Evolutionary conservation across 192 early-diverging fungal genomes (phyloP).

Genomic region (Thamnidium elegans): DNA sequence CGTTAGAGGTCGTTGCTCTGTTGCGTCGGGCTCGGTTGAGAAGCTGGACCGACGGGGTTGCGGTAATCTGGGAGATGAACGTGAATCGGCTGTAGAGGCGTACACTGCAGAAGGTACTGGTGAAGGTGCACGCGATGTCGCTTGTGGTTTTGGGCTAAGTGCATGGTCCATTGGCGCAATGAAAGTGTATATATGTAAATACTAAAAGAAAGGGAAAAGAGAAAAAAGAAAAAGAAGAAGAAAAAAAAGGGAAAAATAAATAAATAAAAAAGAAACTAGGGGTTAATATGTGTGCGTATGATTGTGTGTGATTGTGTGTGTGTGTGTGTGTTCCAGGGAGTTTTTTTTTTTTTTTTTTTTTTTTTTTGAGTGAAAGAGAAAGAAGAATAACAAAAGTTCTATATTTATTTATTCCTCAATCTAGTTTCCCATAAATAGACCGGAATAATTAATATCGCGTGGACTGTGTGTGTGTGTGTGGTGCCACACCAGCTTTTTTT

Average conservation of each 20-base stretch:
- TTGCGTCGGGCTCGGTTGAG: not conserved
- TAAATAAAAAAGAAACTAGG: conserved; percentile 9
- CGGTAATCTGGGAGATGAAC: conserved; percentile 6
- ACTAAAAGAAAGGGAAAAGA: conserved; percentile 8
- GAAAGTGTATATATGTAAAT: not conserved
- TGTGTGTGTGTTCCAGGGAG: no score
- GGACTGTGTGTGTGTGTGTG: not conserved
- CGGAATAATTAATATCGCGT: no score
- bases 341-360: no score
- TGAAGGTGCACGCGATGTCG: conserved; percentile 10
- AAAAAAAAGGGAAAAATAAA: not conserved
- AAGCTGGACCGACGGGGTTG: conserved; percentile 10
- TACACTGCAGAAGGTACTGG: conserved; percentile 2
- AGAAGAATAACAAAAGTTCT: not conserved
- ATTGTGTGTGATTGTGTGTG: no score
- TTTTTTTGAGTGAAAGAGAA: not conserved
- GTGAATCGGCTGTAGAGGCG: not conserved
- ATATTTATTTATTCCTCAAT: not conserved
- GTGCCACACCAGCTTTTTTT: no score
- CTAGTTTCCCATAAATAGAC: no score
- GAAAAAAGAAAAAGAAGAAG: conserved; percentile 2
- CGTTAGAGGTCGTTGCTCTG: not conserved
- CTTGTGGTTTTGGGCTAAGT: conserved; percentile 4
- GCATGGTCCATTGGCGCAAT: not conserved
- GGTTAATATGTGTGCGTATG: no score